Evolutionary conservation across 768 basidiomycete genomes (phyloP), one percentile per base, ranked within the genome.

Genomic region (Lentinula detonsa): DNA sequence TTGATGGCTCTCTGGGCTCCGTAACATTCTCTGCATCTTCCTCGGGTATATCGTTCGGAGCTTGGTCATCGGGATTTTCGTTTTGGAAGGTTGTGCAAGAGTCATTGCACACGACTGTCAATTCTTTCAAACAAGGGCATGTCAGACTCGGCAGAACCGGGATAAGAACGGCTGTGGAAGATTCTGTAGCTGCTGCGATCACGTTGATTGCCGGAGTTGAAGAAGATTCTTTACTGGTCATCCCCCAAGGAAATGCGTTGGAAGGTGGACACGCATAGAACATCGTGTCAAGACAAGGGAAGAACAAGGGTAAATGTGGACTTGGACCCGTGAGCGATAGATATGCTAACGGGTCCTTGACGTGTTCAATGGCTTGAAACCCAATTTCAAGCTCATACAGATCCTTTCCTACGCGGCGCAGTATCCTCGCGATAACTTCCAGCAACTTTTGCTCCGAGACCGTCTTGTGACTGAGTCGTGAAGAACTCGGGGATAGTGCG

Each of bases 361-460:
- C 16, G 28, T 45, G 10, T 7, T 23, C 21, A 16, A 57, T 46
- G n/a, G 40, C 56, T 46, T 57, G 56, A 16, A 57, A 31, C 16
- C 56, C 56, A 23, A 57, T 43, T 10, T 57, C 56, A 13, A 57
- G 56, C 45, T 57, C 56, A 40, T 57, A 57, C 40, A 57, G n/a
- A 23, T 57, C 56, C 8, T 35, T 42, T 35, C 18, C 37, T 16
- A 45, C 56, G 13, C 16, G 7, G 9, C 42, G 28, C 23, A 57
- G 13, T 5, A 57, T 57, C 23, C 28, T 42, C 21, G 31, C 39
- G 8, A 57, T 9, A 8, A 35, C 34, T 42, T 57, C 13, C 28
- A 57, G 23, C 56, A 57, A n/a, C 21, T 16, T 57, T 16, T 10
- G 35, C 53, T 54, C 53, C 35, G 34, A 48, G 5, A 1, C 4